These are phyloP conservation scores for Allomyces macrogynus DNA, from an alignment of 192 early-diverging fungal genomes.

Conservation along the genomic window DNA sequence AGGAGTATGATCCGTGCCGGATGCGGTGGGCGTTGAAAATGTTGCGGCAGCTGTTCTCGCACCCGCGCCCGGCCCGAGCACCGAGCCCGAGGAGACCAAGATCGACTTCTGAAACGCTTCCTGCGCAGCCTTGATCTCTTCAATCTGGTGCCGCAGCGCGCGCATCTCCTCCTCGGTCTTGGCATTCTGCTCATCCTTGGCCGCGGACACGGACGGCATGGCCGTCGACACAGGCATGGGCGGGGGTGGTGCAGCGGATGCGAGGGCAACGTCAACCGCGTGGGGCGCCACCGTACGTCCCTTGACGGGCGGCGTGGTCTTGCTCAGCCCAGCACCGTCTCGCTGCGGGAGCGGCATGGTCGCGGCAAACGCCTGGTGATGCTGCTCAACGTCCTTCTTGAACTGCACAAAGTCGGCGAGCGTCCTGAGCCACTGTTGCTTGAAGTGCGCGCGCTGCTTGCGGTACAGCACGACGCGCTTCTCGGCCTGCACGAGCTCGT, in stretches of 20 bases:
- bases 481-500: not conserved
- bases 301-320: too few relatives aligned
- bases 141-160: not conserved
- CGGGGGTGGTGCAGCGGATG: too few relatives aligned
- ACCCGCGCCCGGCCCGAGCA: not conserved
- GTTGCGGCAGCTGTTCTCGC: too few relatives aligned
- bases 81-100: not conserved
- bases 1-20: too few relatives aligned
- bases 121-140: not conserved
- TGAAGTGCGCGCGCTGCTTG: slow-evolving; percentile 1
- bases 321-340: too few relatives aligned
- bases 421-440: slow-evolving; percentile 1
- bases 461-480: not conserved
- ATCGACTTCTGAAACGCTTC: not conserved
- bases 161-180: not conserved
- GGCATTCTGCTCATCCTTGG: too few relatives aligned
- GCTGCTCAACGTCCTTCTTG: not conserved
- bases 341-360: too few relatives aligned
- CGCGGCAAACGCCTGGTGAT: not conserved
- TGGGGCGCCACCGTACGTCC: too few relatives aligned
- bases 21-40: too few relatives aligned
- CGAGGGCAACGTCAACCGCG: too few relatives aligned
- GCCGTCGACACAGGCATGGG: not conserved
- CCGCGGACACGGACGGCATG: not conserved
- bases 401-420: not conserved